Conservation (phyloP, 2,329 filamentous ascomycete species). For the Colletotrichum melonis region DNA sequence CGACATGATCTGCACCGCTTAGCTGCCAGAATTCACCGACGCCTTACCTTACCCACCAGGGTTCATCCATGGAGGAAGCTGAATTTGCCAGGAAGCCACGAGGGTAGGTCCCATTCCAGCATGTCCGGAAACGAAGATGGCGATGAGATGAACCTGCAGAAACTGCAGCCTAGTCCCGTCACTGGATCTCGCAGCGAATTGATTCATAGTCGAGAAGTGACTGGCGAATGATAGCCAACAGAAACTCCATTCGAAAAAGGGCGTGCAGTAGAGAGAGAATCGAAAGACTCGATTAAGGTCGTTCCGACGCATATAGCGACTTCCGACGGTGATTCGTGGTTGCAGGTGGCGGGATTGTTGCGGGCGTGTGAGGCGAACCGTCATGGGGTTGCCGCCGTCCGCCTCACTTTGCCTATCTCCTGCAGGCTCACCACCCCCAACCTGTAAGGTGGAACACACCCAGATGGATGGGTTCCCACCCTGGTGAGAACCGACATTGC, state of each 20-base stretch:
- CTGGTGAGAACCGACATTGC: conserved; percentile 18
- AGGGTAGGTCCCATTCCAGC: conserved; percentile 14
- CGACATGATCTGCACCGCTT: conserved; percentile 20
- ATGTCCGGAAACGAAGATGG: background rate
- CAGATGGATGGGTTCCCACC: conserved; percentile 26
- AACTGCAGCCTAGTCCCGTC: conserved; percentile 27
- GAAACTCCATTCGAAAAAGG: background rate
- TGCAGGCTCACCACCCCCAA: conserved; percentile 32
- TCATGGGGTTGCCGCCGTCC: conserved; percentile 31
- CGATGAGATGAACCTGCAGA: conserved; percentile 31
- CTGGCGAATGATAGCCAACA: conserved; percentile 17
- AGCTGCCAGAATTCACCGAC: conserved; percentile 3
- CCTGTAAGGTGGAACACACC: conserved; percentile 20
- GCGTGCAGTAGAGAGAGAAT: background rate
- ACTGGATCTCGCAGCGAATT: conserved; percentile 34
- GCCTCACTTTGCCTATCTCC: conserved; percentile 37
- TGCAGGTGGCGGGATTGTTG: conserved; percentile 11
- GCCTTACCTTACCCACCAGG: conserved; percentile 33
- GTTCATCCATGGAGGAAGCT: conserved; percentile 22
- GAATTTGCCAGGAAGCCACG: conserved; percentile 25
- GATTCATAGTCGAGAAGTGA: conserved; percentile 31
- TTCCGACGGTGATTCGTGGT: conserved; percentile 18
- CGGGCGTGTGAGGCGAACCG: conserved; percentile 32
- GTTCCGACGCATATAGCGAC: background rate
- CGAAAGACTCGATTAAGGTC: background rate